Conservation (phyloP, 1,284 basidiomycete species). For the Heterobasidion annosum region DNA sequence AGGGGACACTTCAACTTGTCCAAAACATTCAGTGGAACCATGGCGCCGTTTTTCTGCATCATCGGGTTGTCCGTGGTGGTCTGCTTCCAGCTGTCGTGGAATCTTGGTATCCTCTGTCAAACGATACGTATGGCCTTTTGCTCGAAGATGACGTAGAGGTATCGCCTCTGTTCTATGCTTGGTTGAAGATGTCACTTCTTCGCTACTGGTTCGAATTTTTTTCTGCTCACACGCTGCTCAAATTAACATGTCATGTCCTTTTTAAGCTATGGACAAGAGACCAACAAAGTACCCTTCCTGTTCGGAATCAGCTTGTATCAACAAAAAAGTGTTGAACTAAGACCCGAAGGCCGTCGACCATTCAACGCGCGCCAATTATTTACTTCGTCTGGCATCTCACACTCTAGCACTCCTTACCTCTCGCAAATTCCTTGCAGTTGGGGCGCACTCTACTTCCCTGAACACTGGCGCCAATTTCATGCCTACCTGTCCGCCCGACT, state of each 20-base stretch:
- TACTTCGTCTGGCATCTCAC: slow-evolving; percentile 24
- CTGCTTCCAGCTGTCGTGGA: slow-evolving; percentile 76
- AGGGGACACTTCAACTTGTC: slow-evolving; percentile 44
- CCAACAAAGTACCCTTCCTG: slow-evolving; percentile 33
- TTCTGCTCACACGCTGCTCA: not conserved
- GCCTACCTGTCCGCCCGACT: slow-evolving; percentile 63
- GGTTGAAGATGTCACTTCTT: slow-evolving; percentile 69
- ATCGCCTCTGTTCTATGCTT: slow-evolving; percentile 76
- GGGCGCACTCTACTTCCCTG: slow-evolving; percentile 85
- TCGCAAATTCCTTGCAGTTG: slow-evolving; percentile 82
- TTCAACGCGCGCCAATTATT: slow-evolving; percentile 63
- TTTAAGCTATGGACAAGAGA: slow-evolving; percentile 44
- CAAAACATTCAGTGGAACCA: slow-evolving; percentile 48
- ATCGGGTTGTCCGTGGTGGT: slow-evolving; percentile 67
- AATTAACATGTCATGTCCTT: not conserved
- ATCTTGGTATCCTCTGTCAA: slow-evolving; percentile 72
- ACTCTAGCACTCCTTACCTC: slow-evolving; percentile 60
- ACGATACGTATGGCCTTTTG: slow-evolving; percentile 69
- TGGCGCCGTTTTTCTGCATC: slow-evolving; percentile 52
- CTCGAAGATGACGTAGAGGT: slow-evolving; percentile 81
- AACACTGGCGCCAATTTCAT: slow-evolving; percentile 81
- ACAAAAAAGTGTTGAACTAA: slow-evolving; percentile 71
- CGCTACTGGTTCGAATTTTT: slow-evolving; percentile 50
- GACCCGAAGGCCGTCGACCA: slow-evolving; percentile 51
- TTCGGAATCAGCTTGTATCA: slow-evolving; percentile 81